These are phyloP conservation scores for Pichia nakasei DNA, from an alignment of 805 yeast species.

Conservation along the genomic window DNA sequence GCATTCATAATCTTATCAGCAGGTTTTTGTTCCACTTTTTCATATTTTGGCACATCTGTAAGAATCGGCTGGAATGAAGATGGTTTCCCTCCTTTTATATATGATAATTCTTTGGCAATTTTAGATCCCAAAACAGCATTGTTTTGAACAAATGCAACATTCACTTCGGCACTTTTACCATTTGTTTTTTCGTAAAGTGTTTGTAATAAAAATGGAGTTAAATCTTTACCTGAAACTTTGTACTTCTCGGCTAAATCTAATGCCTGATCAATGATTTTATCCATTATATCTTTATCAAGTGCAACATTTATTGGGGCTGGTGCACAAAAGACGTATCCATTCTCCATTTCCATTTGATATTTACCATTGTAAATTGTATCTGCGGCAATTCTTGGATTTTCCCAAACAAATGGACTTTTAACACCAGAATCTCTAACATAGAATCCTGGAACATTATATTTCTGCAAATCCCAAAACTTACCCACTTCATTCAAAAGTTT, in stretches of 20 bases:
- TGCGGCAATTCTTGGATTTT: slow-evolving; percentile 53
- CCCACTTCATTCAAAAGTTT: slow-evolving; percentile 1
- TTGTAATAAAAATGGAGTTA: slow-evolving; percentile 69
- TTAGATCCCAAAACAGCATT: slow-evolving; percentile 63
- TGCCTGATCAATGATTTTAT: slow-evolving; percentile 49
- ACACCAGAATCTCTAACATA: slow-evolving; percentile 72
- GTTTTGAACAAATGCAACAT: slow-evolving; percentile 66
- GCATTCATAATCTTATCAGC: background rate
- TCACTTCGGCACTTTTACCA: slow-evolving; percentile 63
- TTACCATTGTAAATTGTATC: slow-evolving; percentile 41
- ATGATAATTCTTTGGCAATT: slow-evolving; percentile 49
- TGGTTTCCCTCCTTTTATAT: slow-evolving; percentile 21
- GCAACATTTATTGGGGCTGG: slow-evolving; percentile 71
- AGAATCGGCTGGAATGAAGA: slow-evolving; percentile 1
- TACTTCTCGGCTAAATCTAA: slow-evolving; percentile 40
- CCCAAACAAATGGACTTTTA: slow-evolving; percentile 56
- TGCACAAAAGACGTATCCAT: slow-evolving; percentile 73
- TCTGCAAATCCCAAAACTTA: slow-evolving; percentile 6
- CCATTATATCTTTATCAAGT: slow-evolving; percentile 43
- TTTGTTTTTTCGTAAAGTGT: slow-evolving; percentile 58
- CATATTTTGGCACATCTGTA: background rate
- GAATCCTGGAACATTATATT: slow-evolving; percentile 60
- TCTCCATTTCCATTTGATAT: slow-evolving; percentile 38
- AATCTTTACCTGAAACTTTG: slow-evolving; percentile 59
- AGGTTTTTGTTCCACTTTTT: background rate